Percentiles rank a stretch among this genome's conserved stretches.
Evolutionary conservation across 176 grass and related monocot species (phyloP).

Genomic region (Ampelocalamus luodianensis): DNA sequence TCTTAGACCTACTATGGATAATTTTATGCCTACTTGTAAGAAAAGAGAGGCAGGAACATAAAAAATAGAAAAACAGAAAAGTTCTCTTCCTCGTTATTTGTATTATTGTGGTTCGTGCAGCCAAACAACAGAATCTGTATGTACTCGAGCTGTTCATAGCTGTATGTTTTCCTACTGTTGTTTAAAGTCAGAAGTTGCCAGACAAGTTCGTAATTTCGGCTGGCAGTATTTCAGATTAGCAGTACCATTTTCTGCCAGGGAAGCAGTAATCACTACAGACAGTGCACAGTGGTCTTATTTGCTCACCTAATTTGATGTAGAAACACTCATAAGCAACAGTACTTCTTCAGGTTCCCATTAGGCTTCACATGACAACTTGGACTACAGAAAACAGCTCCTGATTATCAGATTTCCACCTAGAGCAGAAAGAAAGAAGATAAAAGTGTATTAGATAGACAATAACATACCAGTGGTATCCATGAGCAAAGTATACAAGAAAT

Average conservation of each 20-base stretch:
- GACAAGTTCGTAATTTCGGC: slow-evolving; percentile 12
- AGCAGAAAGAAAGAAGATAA: not conserved
- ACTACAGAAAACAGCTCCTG: slow-evolving; percentile 14
- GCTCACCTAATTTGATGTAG: not conserved
- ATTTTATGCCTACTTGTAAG: not conserved
- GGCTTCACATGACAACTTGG: slow-evolving; percentile 18
- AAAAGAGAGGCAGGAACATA: not conserved
- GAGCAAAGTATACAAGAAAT: not conserved
- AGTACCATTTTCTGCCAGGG: slow-evolving; percentile 29
- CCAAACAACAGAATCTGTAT: not conserved
- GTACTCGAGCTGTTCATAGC: not conserved
- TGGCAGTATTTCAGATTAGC: not conserved
- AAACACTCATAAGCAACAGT: not conserved
- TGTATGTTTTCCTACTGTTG: slow-evolving; percentile 12
- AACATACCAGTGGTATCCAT: not conserved
- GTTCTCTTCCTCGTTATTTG: not conserved
- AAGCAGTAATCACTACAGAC: slow-evolving; percentile 3
- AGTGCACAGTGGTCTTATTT: slow-evolving; percentile 33
- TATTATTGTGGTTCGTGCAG: not conserved
- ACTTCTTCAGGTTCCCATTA: slow-evolving; percentile 12
- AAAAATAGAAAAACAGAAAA: not conserved
- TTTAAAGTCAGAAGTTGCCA: slow-evolving; percentile 24
- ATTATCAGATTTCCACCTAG: slow-evolving; percentile 21
- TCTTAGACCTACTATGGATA: not conserved
- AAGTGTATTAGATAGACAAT: slow-evolving; percentile 13